Evolutionary conservation across 345 rosid species (phyloP), one percentile per base, ranked within the genome.

Genomic region (Garcia nutans): DNA sequence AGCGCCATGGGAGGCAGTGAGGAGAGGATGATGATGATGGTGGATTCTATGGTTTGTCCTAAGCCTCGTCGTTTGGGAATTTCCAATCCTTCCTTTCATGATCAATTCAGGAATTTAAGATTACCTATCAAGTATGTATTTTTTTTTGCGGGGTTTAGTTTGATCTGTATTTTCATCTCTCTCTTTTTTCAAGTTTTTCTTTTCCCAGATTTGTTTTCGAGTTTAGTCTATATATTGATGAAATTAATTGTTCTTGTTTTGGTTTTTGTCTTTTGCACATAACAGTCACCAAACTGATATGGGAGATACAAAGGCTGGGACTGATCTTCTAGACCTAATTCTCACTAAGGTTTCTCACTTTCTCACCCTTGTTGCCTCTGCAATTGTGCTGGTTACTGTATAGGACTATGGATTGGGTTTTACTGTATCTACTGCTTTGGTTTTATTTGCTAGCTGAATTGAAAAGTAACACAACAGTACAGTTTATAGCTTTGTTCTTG

Each of bases 271-370:
- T 26, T 28, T 17, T 37, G 24, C 15, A 20, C 19, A 20, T 65
- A 64, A 13, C 74, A 82, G 87, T 80, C 79, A 78, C 49, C 86
- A 79, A 22, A 20, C 69, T 45, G 92, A 87, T 78, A 71, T 81
- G 66, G 89, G 55, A 75, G 92, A 90, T 83, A 83, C 90, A 2
- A 77, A 67, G 68, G 88, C 83, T 47, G 88, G 89, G 65, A 68
- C 88, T n/a, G 97, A 92, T 58, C 89, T 92, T 78, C 83, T 90
- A 17, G 97, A 92, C 77, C 61, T 90, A 13, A 77, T 92, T 75
- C 88, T 84, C 73, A 63, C 82, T 50, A 86, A 82, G 97, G 97
- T 88, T 10, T 10, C 1, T 79, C 55, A 8, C 54, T 88, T 7
- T 15, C 1, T 81, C 55, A 8, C 54, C 33, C 20, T 67, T 10